A percentile compares a stretch with the other conserved stretches of the same genome.
phyloP scores from a whole-genome alignment of 805 yeast genomes.

The Priceomyces haplophilus region DNA sequence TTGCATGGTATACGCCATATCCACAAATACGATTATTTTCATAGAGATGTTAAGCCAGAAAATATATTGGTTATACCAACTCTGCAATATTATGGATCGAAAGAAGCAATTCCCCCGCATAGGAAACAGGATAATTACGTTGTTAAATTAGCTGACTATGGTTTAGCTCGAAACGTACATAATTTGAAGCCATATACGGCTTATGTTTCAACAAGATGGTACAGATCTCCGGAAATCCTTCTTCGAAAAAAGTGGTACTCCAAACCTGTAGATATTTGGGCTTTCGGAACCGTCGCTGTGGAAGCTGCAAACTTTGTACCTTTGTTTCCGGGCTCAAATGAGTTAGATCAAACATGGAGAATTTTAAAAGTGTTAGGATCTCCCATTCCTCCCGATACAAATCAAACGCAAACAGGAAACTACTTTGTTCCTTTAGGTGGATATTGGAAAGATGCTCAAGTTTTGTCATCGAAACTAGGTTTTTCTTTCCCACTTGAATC shows the following conservation, averaged over 20 bases:
- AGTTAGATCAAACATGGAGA: constrained; percentile 72
- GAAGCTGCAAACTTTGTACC: constrained; percentile 74
- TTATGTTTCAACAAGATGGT: constrained; percentile 84
- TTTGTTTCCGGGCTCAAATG: constrained; percentile 78
- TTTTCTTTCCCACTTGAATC: constrained; percentile 53
- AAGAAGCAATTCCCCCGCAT: constrained; percentile 36
- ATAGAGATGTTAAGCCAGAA: constrained; percentile 93
- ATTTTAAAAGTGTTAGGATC: constrained; percentile 70
- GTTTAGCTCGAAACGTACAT: constrained; percentile 61
- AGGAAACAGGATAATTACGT: constrained; percentile 48
- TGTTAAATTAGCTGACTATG: constrained; percentile 77
- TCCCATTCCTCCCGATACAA: constrained; percentile 45
- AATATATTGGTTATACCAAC: constrained; percentile 72
- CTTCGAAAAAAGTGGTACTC: constrained; percentile 62
- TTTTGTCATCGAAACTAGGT: constrained; percentile 52
- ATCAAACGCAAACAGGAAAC: constrained; percentile 7
- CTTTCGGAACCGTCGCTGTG: constrained; percentile 75
- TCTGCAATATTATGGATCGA: constrained; percentile 48
- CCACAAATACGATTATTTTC: constrained; percentile 66
- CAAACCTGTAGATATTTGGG: constrained; percentile 79
- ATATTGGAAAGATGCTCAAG: constrained; percentile 62
- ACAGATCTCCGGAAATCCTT: constrained; percentile 77
- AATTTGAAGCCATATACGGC: constrained; percentile 61
- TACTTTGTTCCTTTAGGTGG: constrained; percentile 58
- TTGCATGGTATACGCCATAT: constrained; percentile 79